Conservation (phyloP, 2,329 filamentous ascomycete species). For the Alternaria metachromatica region DNA sequence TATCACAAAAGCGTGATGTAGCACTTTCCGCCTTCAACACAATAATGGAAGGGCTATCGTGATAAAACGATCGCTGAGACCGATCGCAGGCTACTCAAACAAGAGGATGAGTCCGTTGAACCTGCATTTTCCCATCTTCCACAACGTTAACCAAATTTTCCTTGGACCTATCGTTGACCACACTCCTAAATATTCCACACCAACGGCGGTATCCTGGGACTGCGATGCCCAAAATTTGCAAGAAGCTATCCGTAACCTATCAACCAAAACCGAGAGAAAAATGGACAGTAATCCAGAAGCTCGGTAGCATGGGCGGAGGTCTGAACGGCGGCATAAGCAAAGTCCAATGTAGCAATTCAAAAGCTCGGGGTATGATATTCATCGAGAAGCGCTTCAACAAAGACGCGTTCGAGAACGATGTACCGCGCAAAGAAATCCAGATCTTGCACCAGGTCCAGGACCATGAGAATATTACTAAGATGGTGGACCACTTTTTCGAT, state of each 20-base stretch:
- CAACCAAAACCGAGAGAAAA: not conserved
- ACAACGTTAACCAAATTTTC: not conserved
- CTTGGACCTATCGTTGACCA: not conserved
- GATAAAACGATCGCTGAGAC: not conserved
- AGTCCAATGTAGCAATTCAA: conserved; percentile 5
- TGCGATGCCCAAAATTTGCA: conserved; percentile 3
- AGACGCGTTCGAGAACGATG: not conserved
- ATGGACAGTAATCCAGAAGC: conserved; percentile 1
- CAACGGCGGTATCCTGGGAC: not conserved
- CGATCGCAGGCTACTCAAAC: not conserved
- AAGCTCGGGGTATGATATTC: conserved; percentile 1
- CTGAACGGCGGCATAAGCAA: conserved; percentile 13
- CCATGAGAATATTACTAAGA: conserved; percentile 11
- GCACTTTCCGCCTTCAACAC: not conserved
- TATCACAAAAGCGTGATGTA: not conserved
- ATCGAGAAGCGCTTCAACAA: conserved; percentile 22
- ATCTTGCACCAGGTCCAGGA: conserved; percentile 17
- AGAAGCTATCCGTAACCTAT: conserved; percentile 1
- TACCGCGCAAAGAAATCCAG: conserved; percentile 15
- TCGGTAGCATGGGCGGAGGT: conserved; percentile 10
- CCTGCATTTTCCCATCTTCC: not conserved
- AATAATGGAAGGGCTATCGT: not conserved
- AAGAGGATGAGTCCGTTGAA: not conserved
- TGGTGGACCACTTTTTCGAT: conserved; percentile 23
- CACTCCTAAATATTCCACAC: not conserved